Base-by-base conservation (phyloP, 192 early-diverging fungal species). In the Backusella psychrophila region DNA sequence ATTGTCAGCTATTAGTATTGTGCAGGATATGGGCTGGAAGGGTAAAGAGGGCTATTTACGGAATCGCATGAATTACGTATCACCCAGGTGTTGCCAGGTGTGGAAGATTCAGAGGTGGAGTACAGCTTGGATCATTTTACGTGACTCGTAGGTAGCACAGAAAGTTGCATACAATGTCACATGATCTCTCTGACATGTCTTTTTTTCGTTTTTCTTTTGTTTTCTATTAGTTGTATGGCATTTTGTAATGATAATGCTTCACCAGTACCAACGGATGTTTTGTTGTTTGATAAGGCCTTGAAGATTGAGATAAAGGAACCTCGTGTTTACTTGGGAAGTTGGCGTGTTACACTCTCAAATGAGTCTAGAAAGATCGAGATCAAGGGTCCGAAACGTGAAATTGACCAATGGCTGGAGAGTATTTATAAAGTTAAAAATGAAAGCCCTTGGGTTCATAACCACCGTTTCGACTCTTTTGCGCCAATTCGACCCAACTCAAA, bases 11-110 rank as follows among this genome's bases (percentile, higher is more conserved):
- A 86, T 92, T 75, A 93, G 92, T 33, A 86, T 94, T 49, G 88
- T 88, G 36, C 90, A 90, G 69, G 91, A 92, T 72, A 90, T 92
- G 82, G 90, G 92, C 1, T 94, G 93, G 93, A 94, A 94, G 74
- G 93, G 93, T 66, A 94, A 94, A 66, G 93, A 94, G 72, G 91
- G 89, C 23, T 90, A 89, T 73, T 76, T 93, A 56, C 85, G 88
- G 33, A 87, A 86, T 19, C 87, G 87, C n/a, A 82, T 87, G 33
- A 87, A 88, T 72, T 86, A 87, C 73, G 85, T 82, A 9, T 80
- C 72, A 5, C 85, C 81, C 7, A 77, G 83, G 31, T 85, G 87
- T 33, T 85, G 81, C 56, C 78, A 81, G 8, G 68, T 78, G 26
- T 63, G 53, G 8, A 73, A 49, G 19, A 59, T 80, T 42, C n/a